phyloP scores from a whole-genome alignment of 1,284 basidiomycete genomes.

The Polyporus tsugae region DNA sequence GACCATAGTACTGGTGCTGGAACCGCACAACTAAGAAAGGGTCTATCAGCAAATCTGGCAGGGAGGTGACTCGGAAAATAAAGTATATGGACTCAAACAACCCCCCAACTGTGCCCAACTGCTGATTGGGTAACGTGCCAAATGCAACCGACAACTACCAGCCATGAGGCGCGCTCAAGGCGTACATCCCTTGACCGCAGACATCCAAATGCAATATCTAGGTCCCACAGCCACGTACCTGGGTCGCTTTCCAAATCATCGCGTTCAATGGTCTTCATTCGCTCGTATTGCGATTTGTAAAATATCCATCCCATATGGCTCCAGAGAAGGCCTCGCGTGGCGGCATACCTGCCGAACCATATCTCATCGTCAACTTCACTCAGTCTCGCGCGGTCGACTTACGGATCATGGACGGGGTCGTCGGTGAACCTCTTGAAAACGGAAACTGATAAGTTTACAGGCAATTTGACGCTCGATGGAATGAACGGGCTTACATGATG shows the following conservation, averaged over 20 bases:
- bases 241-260: constrained; percentile 78
- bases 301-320: constrained; percentile 91
- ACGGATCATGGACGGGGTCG: constrained; percentile 78
- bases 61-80: background rate
- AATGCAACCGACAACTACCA: background rate
- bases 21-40: constrained; percentile 68
- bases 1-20: constrained; percentile 78
- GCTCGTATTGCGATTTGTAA: constrained; percentile 73
- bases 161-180: background rate
- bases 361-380: background rate
- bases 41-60: background rate
- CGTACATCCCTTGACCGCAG: background rate
- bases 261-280: constrained; percentile 70
- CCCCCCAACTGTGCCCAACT: background rate
- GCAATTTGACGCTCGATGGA: background rate
- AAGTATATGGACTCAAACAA: background rate
- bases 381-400: constrained; percentile 35
- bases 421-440: constrained; percentile 72
- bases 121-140: background rate
- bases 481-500: constrained; percentile 65
- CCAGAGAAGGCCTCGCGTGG: constrained; percentile 75
- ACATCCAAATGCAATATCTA: background rate
- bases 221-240: constrained; percentile 49
- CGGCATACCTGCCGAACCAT: constrained; percentile 62
- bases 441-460: constrained; percentile 7